Base-by-base conservation (phyloP, 768 basidiomycete species). In the Crassisporium funariophilum region DNA sequence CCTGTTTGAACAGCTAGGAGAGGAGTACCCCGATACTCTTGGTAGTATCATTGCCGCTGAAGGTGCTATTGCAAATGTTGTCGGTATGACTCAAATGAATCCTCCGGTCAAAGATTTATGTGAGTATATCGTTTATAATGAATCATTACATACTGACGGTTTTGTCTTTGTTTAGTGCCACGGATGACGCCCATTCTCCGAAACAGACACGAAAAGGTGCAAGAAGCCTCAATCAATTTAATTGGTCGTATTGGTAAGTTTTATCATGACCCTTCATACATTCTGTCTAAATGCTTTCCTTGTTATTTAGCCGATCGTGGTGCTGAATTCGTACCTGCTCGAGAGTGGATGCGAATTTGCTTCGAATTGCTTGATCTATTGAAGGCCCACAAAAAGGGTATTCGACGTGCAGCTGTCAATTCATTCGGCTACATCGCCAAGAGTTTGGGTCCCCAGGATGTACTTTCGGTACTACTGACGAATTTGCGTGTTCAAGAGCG, bases 11-110 rank as follows among this genome's bases (percentile, higher is more conserved):
- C 97, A 99, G 67, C 81, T 99, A 42, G 97, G 97, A 65, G 95
- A 98, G 72, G 97, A 99, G 72, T 99, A 98, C 61, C 97, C 97
- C 12, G 97, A 99, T 67, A 98, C 97, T 0, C 81, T 99, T 24
- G 97, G 97, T 64, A 98, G 95, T 74, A 95, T 99, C 68, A 99
- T 98, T 67, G 95, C 95, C 38, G 97, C 97, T 35, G 92, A 94
- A 61, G 95, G 93, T 53, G 97, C 97, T 38, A 98, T 99, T 60
- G 97, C 97, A 55, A 98, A 98, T 59, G 97, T 98, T 40, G 97
- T 99, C 53, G 97, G 97, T 70, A 99, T 98, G 97, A 97, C 97
- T 8, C 93, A 98, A 67, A 99, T 99, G 97, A 98, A 97, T 65
- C 97, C 97, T 11, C 97, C 97, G 0, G 95, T 99, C 20, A 99